These are phyloP conservation scores for Hanseniaspora singularis DNA, from an alignment of 805 yeast genomes.

Conservation along the genomic window DNA sequence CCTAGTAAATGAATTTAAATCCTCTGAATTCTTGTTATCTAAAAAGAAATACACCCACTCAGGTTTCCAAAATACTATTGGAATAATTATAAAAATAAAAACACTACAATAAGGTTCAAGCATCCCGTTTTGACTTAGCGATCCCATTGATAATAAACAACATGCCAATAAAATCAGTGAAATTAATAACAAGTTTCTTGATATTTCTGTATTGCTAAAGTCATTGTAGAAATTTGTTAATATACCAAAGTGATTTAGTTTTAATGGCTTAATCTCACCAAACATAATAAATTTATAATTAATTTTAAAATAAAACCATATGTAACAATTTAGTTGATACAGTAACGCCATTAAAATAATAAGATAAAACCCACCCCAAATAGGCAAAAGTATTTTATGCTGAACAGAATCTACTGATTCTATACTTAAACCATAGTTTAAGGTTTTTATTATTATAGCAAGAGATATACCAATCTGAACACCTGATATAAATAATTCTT, in stretches of 20 bases:
- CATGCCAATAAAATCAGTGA: slow-evolving; percentile 44
- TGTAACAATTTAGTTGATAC: slow-evolving; percentile 55
- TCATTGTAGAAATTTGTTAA: slow-evolving; percentile 25
- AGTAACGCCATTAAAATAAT: slow-evolving; percentile 47
- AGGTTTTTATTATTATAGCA: slow-evolving; percentile 53
- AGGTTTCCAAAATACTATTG: slow-evolving; percentile 46
- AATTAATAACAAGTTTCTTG: slow-evolving; percentile 48
- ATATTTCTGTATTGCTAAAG: slow-evolving; percentile 29
- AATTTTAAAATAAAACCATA: slow-evolving; percentile 64
- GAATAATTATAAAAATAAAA: slow-evolving; percentile 36
- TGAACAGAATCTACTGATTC: slow-evolving; percentile 33
- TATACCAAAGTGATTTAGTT: slow-evolving; percentile 9
- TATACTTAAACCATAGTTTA: slow-evolving; percentile 38
- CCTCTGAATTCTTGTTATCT: background rate
- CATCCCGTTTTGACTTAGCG: slow-evolving; percentile 56
- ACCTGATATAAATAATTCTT: slow-evolving; percentile 51
- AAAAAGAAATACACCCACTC: slow-evolving; percentile 26
- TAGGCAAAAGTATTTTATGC: slow-evolving; percentile 48
- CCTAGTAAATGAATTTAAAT: background rate
- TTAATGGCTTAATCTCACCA: slow-evolving; percentile 48
- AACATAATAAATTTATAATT: slow-evolving; percentile 80
- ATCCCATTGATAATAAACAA: slow-evolving; percentile 58
- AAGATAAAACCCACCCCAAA: slow-evolving; percentile 86
- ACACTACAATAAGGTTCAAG: slow-evolving; percentile 74
- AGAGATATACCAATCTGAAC: slow-evolving; percentile 54